A percentile compares a stretch with the other conserved stretches of the same genome.
Evolutionary conservation across 139 green algal species (phyloP).

Genomic region (Chlamydomonas sp.): DNA sequence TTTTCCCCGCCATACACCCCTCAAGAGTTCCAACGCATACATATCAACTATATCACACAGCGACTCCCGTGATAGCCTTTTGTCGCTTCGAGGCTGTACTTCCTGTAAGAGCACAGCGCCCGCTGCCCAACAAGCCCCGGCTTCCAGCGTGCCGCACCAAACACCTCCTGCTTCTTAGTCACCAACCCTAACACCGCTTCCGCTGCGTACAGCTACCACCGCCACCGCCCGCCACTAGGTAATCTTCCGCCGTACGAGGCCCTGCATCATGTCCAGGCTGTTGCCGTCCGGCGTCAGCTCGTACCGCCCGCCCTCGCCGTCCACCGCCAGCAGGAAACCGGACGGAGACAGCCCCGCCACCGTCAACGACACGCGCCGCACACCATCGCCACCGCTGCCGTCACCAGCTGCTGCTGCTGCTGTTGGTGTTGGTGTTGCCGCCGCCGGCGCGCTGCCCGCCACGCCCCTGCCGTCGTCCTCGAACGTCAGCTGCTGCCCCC

Average conservation of each 20-base stretch:
- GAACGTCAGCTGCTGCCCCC: conserved; percentile 66
- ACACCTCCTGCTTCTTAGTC: too few species aligned
- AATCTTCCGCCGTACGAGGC: conserved; percentile 64
- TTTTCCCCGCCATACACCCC: too few species aligned
- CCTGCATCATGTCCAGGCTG: conserved; percentile 82
- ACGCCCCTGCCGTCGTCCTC: neutral
- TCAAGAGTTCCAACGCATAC: too few species aligned
- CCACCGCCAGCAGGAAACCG: conserved; percentile 84
- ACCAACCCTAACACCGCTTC: too few species aligned
- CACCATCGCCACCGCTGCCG: neutral
- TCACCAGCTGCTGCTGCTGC: neutral
- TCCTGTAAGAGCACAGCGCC: too few species aligned
- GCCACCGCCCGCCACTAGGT: neutral
- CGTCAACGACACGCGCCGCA: conserved; percentile 1
- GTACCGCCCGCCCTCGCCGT: conserved; percentile 67
- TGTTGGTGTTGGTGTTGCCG: neutral
- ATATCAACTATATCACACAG: too few species aligned
- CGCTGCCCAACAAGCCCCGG: too few species aligned
- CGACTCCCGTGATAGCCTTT: too few species aligned
- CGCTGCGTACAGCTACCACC: neutral
- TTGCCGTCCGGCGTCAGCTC: conserved; percentile 95
- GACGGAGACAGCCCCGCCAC: conserved; percentile 47
- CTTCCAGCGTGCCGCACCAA: too few species aligned
- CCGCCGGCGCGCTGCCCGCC: neutral
- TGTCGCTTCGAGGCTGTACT: too few species aligned